Conservation (phyloP, 371 early-diverging fungal species). For the Syncephalastrum sp. region DNA sequence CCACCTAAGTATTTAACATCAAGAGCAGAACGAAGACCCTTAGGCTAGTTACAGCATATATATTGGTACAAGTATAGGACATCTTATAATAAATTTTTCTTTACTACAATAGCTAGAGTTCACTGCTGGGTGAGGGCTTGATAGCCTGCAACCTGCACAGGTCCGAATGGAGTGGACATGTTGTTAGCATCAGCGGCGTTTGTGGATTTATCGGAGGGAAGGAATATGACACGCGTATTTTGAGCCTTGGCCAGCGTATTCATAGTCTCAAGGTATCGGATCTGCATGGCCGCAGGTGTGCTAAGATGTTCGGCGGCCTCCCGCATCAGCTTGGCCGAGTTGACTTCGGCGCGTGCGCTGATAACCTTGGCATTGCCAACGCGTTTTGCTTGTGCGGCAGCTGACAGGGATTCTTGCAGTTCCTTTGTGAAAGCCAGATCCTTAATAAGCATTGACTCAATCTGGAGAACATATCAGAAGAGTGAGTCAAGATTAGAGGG, state of each 20-base stretch:
- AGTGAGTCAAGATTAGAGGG: slow-evolving; percentile 1
- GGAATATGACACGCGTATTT: slow-evolving; percentile 66
- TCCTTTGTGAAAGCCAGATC: slow-evolving; percentile 78
- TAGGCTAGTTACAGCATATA: no score
- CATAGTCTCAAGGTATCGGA: slow-evolving; percentile 89
- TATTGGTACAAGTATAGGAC: no score
- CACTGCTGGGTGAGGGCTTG: no score
- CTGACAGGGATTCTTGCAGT: slow-evolving; percentile 79
- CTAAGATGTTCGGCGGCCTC: slow-evolving; percentile 80
- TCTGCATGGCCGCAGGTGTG: slow-evolving; percentile 81
- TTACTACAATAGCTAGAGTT: no score
- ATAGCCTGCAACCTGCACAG: no score
- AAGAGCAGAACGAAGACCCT: no score
- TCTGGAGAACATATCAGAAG: slow-evolving; percentile 18
- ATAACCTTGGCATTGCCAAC: slow-evolving; percentile 91
- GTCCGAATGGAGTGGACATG: no score
- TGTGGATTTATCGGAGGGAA: slow-evolving; percentile 38
- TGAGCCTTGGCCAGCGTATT: slow-evolving; percentile 60
- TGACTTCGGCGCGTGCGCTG: slow-evolving; percentile 88
- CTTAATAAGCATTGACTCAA: slow-evolving; percentile 85
- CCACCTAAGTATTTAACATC: no score
- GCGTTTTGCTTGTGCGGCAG: slow-evolving; percentile 90
- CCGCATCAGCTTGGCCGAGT: slow-evolving; percentile 90
- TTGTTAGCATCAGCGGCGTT: no score
- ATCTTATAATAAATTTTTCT: no score